A percentile compares a stretch with the other conserved stretches of the same genome.
These are phyloP conservation scores for Baudoinia panamericana DNA, from an alignment of 495 filamentous ascomycete genomes.

Conservation along the genomic window DNA sequence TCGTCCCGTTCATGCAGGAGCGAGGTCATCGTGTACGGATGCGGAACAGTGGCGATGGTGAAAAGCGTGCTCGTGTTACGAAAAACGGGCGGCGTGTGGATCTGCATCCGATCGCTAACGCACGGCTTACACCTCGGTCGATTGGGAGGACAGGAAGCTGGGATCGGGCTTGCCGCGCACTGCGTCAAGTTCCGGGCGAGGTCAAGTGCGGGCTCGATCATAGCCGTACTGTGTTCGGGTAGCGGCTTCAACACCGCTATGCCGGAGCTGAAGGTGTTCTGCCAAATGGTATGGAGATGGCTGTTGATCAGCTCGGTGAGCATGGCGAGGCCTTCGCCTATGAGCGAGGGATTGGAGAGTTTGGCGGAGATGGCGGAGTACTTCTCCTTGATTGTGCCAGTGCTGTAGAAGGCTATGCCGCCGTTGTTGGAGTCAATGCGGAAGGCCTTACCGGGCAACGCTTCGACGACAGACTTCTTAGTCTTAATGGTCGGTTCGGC, in stretches of 20 bases:
- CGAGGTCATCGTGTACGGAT: conserved; percentile 69
- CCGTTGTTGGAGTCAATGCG: conserved; percentile 47
- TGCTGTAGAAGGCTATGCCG: conserved; percentile 68
- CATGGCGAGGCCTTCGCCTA: conserved; percentile 42
- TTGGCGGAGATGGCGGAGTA: conserved; percentile 58
- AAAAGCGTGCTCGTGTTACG: conserved; percentile 41
- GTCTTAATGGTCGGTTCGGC: conserved; percentile 39
- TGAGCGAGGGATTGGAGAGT: conserved; percentile 23
- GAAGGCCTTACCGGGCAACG: conserved; percentile 46
- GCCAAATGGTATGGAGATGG: conserved; percentile 78
- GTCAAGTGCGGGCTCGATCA: conserved; percentile 53
- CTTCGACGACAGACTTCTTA: conserved; percentile 44
- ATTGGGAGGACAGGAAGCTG: conserved; percentile 79
- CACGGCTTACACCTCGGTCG: conserved; percentile 59
- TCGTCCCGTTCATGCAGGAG: conserved; percentile 41
- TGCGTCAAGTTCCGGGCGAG: conserved; percentile 58
- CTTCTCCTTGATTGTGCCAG: conserved; percentile 40
- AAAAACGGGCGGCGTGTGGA: conserved; percentile 22
- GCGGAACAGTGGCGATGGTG: conserved; percentile 76
- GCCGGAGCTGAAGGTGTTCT: conserved; percentile 59
- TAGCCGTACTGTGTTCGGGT: conserved; percentile 49
- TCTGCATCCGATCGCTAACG: conserved; percentile 39
- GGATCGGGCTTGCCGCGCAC: conserved; percentile 59
- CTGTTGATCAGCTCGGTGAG: conserved; percentile 63
- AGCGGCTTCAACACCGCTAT: conserved; percentile 70